Base-by-base conservation (phyloP, 441 rosid species). In the Populus trichocarpa region DNA sequence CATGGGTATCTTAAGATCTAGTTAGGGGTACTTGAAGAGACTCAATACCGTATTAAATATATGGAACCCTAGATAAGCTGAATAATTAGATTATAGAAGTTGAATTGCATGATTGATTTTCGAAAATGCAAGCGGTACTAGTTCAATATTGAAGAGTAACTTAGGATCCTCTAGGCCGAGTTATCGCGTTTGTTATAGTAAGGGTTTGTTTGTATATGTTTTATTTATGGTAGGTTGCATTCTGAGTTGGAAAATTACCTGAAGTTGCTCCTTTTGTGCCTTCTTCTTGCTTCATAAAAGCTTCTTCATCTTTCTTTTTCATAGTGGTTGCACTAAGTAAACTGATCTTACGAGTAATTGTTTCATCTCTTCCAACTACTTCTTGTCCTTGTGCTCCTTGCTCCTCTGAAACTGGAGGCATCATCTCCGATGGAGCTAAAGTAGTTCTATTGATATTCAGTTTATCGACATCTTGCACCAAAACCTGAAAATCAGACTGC, bases 381-480 rank as follows among this genome's bases (percentile, higher is more conserved):
- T 25, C 26, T 59, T 40, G 25, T 69, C 46, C 75, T 76, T 46
- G 73, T 63, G 70, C 71, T 67, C 33, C 73, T 22, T n/a, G 75
- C n/a, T 71, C 64, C 69, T 35, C 59, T 32, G 73, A 63, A 72
- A 69, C 36, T 59, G 35, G 25, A 67, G 79, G 57, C 75, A 23
- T 35, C 50, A 70, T 28, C 30, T 38, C 74, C 64, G 81, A 70
- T 46, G 74, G 50, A 33, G 20, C 42, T 26, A 77, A 71, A 75
- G 73, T 11, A 46, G 57, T 14, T 57, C 77, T 35, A 35, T 71
- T 23, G 40, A 40, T 23, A 73, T 30, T 36, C 68, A 38, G 33
- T 81, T 42, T 50, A 70, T 77, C 64, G 22, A 38, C 28, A 57
- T 75, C 85, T 86, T 82, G 84, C 78, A 77, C 40, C 79, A 73